phyloP scores from a whole-genome alignment of 2,329 filamentous ascomycete species.

The Rhinocladiella mackenziei region DNA sequence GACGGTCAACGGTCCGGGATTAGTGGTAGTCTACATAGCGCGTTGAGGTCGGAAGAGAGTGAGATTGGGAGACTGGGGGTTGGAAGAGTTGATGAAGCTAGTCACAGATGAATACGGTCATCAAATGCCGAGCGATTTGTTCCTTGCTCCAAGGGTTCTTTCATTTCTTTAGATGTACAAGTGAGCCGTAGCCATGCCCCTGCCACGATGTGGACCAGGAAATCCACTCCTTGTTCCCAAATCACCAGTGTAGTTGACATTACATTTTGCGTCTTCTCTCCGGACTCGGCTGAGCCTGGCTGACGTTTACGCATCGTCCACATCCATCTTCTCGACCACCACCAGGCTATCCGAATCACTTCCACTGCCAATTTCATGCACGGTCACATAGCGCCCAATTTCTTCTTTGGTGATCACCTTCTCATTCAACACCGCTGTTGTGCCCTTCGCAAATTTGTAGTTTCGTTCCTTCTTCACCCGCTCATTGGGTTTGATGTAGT shows the following conservation, averaged over 20 bases:
- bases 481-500: conserved; percentile 90
- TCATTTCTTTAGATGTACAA: conserved; percentile 13
- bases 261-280: conserved; percentile 8
- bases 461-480: conserved; percentile 86
- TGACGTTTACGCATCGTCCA: conserved; percentile 43
- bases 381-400: conserved; percentile 87
- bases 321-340: conserved; percentile 62
- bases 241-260: conserved; percentile 5
- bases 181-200: conserved; percentile 7
- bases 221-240: not conserved
- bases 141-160: too few species aligned
- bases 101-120: too few species aligned
- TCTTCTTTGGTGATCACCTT: conserved; percentile 94
- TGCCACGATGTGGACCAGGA: not conserved
- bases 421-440: conserved; percentile 93
- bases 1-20: too few species aligned
- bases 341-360: conserved; percentile 54
- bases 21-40: too few species aligned
- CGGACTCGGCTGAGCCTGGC: not conserved
- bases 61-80: too few species aligned
- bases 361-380: conserved; percentile 67
- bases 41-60: too few species aligned
- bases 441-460: conserved; percentile 85
- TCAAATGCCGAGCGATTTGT: too few species aligned
- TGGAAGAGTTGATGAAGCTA: too few species aligned